These are phyloP conservation scores for Anisodus tanguticus DNA, from an alignment of 257 asterid species.

Conservation along the genomic window DNA sequence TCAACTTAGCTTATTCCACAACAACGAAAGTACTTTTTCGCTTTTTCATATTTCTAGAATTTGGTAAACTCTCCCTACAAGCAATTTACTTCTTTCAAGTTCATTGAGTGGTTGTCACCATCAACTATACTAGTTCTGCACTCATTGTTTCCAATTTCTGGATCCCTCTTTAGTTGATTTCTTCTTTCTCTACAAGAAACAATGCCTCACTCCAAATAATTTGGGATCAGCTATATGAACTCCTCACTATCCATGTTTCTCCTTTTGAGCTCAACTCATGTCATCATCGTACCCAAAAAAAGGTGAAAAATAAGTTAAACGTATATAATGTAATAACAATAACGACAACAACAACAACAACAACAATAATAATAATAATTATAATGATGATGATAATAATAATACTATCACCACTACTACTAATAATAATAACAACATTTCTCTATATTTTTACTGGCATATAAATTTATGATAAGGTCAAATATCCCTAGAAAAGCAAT, in stretches of 20 bases:
- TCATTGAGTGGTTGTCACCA: not conserved
- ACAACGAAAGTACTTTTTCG: no score
- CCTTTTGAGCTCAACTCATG: not conserved
- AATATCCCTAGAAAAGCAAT: not conserved
- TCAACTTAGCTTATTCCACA: no score
- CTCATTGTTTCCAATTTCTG: not conserved
- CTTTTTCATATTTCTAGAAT: not conserved
- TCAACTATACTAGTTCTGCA: not conserved
- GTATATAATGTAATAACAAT: not conserved
- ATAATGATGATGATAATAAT: no score
- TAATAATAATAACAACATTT: not conserved
- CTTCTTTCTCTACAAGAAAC: not conserved
- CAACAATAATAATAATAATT: no score
- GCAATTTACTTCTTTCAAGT: no score
- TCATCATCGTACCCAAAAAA: not conserved
- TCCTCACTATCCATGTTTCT: not conserved
- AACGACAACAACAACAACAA: not conserved
- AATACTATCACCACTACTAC: no score
- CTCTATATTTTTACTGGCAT: not conserved
- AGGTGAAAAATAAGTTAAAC: not conserved
- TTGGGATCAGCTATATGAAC: not conserved
- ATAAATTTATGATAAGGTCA: not conserved
- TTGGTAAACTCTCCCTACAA: not conserved
- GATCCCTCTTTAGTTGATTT: not conserved
- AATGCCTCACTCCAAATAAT: not conserved